Evolutionary conservation across 345 rosid genomes (phyloP), one percentile per base, ranked within the genome.

Genomic region (Fremontodendron californicum): DNA sequence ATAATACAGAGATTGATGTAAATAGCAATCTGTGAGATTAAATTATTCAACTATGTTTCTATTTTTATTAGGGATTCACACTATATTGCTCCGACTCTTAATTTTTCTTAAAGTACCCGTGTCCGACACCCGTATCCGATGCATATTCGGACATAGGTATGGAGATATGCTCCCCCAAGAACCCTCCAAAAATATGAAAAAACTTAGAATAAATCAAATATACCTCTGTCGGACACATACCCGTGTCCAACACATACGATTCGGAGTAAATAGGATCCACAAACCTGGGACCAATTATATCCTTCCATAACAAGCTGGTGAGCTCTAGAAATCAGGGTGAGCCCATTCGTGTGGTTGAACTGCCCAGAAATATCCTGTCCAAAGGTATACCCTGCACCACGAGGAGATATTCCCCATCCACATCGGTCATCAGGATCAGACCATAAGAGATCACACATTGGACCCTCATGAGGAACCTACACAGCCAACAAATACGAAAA

Each of bases 281-380:
- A 80, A 74, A 92, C 97, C 90, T 92, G 97, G 55, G 90, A 83
- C 97, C 97, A 92, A 80, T 92, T 92, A 78, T 80, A 92, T 73
- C 97, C 97, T 81, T 92, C 97, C 97, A 92, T 92, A 74, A 92
- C 95, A 80, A 92, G 95, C 78, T 90, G 93, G 84, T 92, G 97
- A 68, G 97, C 97, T 79, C 97, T 86, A 45, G 97, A 90, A 71
- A 92, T 90, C 79, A 92, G 89, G 71, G 78, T 83, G 54, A 92
- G 93, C 48, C 92, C 94, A 77, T 92, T 92, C 39, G 90, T 90
- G 78, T 90, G 93, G 74, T 92, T 92, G 86, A 92, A 90, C 63
- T 89, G 90, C 33, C 83, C 65, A 42, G 95, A 91, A 6, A 92
- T 89, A 75, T 92, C 96, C 71, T 91, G 96, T 40, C 88, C 89